A percentile compares a stretch with the other conserved stretches of the same genome.
phyloP scores from a whole-genome alignment of 1,139 yeast genomes.

The Arxiozyma bovina region DNA sequence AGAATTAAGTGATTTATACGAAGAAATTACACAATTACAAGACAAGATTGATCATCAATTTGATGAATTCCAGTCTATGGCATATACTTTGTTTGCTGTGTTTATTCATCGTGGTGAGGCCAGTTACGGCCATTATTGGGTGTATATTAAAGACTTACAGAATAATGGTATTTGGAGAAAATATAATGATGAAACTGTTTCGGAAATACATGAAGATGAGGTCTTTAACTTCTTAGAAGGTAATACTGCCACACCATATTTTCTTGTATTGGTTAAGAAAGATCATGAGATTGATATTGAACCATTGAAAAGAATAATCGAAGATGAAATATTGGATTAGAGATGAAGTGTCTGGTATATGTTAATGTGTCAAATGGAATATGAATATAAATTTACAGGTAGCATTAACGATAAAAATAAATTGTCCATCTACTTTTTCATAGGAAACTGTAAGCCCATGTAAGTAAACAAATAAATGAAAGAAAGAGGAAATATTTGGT shows the following conservation, averaged over 20 bases:
- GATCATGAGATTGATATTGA: slow-evolving; percentile 54
- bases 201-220: slow-evolving; percentile 66
- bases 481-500: too few species aligned
- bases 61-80: slow-evolving; percentile 48
- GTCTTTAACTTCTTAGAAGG: slow-evolving; percentile 61
- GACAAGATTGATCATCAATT: slow-evolving; percentile 50
- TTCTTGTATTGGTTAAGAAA: slow-evolving; percentile 71
- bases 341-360: background rate
- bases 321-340: slow-evolving; percentile 2
- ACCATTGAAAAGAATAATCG: slow-evolving; percentile 48
- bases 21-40: slow-evolving; percentile 38
- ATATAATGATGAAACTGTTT: slow-evolving; percentile 85
- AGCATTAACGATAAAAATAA: background rate
- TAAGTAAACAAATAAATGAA: too few species aligned
- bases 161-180: slow-evolving; percentile 59
- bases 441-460: too few species aligned
- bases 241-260: slow-evolving; percentile 89
- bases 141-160: slow-evolving; percentile 72
- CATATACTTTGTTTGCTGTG: slow-evolving; percentile 80
- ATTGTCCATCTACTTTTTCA: too few species aligned
- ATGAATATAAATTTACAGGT: background rate
- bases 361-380: background rate
- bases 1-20: slow-evolving; percentile 35
- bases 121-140: slow-evolving; percentile 94
- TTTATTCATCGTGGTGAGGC: slow-evolving; percentile 96